phyloP scores from a whole-genome alignment of 192 early-diverging fungal genomes.

The Entomortierella parvispora region DNA sequence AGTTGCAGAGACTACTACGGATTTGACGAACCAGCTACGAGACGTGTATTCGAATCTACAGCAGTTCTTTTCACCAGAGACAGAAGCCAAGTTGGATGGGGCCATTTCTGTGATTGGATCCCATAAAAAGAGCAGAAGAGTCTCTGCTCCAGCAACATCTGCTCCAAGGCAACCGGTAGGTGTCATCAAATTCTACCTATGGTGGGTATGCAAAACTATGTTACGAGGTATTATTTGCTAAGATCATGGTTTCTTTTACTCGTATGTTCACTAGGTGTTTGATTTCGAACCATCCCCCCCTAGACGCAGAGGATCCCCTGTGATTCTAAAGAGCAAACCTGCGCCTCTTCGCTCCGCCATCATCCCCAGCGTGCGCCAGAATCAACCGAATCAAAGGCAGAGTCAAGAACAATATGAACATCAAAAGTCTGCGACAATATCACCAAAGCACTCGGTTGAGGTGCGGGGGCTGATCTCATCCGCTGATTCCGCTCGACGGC shows the following conservation, averaged over 20 bases:
- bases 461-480: not conserved
- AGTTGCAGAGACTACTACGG: conserved; percentile 25
- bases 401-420: not conserved
- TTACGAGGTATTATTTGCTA: too few species aligned
- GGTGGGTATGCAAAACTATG: too few species aligned
- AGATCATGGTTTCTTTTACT: too few species aligned
- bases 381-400: not conserved
- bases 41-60: conserved; percentile 39
- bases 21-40: conserved; percentile 30
- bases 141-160: not conserved
- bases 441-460: not conserved
- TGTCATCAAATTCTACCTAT: too few species aligned
- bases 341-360: conserved; percentile 2
- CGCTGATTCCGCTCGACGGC: not conserved
- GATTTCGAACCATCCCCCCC: not conserved
- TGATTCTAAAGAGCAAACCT: conserved; percentile 1
- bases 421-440: too few species aligned
- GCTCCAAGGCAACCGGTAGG: conserved; percentile 2
- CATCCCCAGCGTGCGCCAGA: not conserved
- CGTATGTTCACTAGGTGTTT: too few species aligned
- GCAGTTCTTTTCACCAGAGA: conserved; percentile 43
- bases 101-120: conserved; percentile 27
- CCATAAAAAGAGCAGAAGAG: conserved; percentile 13
- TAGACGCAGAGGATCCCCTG: not conserved
- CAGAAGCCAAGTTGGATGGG: conserved; percentile 32